Conservation (phyloP, 179 eudicot species). For the Silene vulgaris region DNA sequence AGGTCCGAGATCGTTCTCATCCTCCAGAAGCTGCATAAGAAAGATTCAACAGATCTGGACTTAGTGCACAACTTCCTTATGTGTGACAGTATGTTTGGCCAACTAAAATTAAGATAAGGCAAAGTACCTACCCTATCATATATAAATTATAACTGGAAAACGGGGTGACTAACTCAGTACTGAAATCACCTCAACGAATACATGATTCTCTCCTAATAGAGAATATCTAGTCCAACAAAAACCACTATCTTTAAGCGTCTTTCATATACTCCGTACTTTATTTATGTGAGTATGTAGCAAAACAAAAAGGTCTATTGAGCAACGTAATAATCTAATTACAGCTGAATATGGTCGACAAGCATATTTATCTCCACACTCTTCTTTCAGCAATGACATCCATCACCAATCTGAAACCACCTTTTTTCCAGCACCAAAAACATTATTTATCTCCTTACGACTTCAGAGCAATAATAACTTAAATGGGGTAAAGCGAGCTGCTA, state of each 20-base stretch:
- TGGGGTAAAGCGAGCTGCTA: too few relatives aligned
- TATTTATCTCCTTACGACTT: too few relatives aligned
- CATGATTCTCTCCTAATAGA: not conserved
- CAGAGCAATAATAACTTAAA: too few relatives aligned
- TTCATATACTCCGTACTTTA: not conserved
- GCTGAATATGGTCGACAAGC: too few relatives aligned
- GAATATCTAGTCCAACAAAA: not conserved
- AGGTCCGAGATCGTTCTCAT: slow-evolving; percentile 38
- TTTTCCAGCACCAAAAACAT: too few relatives aligned
- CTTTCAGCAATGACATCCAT: too few relatives aligned
- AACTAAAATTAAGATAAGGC: not conserved
- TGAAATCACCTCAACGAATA: not conserved
- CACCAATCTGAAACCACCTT: too few relatives aligned
- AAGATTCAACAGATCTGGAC: slow-evolving; percentile 8
- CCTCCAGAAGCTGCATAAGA: slow-evolving; percentile 55
- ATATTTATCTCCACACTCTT: too few relatives aligned
- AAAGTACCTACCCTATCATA: not conserved
- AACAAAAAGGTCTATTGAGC: not conserved
- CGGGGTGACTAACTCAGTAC: too few relatives aligned
- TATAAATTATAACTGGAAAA: not conserved
- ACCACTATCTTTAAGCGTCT: not conserved
- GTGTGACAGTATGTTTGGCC: too few relatives aligned
- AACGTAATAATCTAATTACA: too few relatives aligned
- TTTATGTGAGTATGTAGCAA: not conserved
- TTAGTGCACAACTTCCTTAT: slow-evolving; percentile 2